Evolutionary conservation across 2,329 filamentous ascomycete species (phyloP), one percentile per base, ranked within the genome.

Genomic region (Curvularia sp.): DNA sequence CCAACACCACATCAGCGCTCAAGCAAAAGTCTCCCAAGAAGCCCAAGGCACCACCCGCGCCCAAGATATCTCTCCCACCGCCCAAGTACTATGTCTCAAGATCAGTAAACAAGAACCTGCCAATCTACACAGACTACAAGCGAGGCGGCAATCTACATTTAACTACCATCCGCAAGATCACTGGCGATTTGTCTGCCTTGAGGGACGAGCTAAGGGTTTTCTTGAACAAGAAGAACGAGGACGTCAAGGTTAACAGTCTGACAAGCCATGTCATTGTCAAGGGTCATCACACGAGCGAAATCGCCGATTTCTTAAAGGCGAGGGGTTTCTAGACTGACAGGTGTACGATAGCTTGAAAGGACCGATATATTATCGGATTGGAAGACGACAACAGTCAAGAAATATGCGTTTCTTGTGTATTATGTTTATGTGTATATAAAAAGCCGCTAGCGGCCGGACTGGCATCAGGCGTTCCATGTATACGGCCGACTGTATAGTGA

Each of bases 111-210:
- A 85, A 87, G 47, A 87, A 92, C 65, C 80, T 95, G 2, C 87
- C 92, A 23, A 85, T 98, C 43, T 99, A 98, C 79, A 82, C 87
- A 15, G 82, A 87, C 65, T 81, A 79, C 64, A 93, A 91, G 80
- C 83, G 87, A 12, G 92, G 92, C 51, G 91, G 92, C 13, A 95
- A 91, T 64, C 83, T 88, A 72, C 86, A 87, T 69, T 79, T 90
- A 69, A 96, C 94, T 5, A 78, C 86, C 55, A 79, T 99, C 55
- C 90, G 92, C 75, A 93, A 91, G 78, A 84, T 94, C 49, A 87
- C 92, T 56, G 95, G 95, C 15, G 85, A 96, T 74, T 71, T 87
- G 49, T 77, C 80, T 30, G 84, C 81, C 3, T 74, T 98, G 63
- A 82, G 86, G 60, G 77, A 83, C 34, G 89, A 93, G 66, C 74